Evolutionary conservation across 139 green algal species (phyloP).

Genomic region (Tetradesmus lagerheimii): DNA sequence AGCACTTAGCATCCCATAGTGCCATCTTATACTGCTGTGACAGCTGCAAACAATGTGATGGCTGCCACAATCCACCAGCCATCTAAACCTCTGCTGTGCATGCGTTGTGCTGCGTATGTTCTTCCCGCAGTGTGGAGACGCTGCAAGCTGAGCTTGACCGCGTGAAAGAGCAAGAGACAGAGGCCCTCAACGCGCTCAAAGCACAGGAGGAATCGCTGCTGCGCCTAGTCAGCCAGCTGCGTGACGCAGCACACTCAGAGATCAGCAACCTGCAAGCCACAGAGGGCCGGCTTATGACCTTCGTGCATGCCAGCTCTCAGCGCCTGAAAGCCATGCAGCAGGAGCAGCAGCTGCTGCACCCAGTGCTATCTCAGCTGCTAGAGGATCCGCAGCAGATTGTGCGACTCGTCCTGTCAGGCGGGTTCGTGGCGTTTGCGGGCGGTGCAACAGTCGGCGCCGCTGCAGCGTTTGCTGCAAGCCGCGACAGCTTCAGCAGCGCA

Average conservation of each 20-base stretch:
- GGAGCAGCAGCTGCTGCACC: constrained; percentile 7
- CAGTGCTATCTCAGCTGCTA: neutral
- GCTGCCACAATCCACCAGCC: too few relatives aligned
- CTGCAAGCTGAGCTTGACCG: constrained; percentile 10
- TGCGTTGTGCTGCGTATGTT: neutral
- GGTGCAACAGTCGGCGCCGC: neutral
- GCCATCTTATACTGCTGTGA: too few relatives aligned
- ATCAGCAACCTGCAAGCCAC: constrained; percentile 22
- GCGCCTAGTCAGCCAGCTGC: constrained; percentile 18
- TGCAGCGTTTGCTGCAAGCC: neutral
- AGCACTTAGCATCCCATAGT: too few relatives aligned
- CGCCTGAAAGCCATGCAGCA: constrained; percentile 28
- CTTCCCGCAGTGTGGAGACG: neutral
- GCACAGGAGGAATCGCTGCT: constrained; percentile 24
- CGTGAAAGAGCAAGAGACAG: neutral
- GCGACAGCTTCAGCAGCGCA: neutral
- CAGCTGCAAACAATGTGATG: too few relatives aligned
- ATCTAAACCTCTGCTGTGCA: neutral
- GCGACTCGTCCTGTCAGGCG: constrained; percentile 9
- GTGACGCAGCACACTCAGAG: constrained; percentile 20
- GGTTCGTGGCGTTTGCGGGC: constrained; percentile 20
- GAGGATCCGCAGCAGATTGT: neutral
- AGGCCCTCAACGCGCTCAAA: neutral
- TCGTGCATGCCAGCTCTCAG: constrained; percentile 10
- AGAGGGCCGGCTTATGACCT: constrained; percentile 4